Conservation (phyloP, 179 eudicot species). For the Silene coronaria region DNA sequence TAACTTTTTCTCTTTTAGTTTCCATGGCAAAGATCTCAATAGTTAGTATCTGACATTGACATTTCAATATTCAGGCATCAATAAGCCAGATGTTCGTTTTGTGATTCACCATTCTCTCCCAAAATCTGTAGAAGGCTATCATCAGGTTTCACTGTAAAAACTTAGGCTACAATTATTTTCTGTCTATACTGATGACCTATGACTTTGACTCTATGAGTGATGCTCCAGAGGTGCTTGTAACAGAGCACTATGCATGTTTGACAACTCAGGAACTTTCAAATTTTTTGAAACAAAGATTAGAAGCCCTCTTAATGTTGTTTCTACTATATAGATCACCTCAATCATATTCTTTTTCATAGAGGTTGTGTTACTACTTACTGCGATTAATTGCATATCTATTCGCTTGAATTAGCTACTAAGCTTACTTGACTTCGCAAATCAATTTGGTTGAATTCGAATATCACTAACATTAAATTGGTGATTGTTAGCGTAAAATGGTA, state of each 20-base stretch:
- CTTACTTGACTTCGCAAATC: neutral
- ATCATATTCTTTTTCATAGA: neutral
- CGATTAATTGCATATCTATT: neutral
- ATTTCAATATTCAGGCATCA: slow-evolving; percentile 60
- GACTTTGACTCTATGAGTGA: neutral
- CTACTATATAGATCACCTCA: neutral
- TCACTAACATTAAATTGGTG: neutral
- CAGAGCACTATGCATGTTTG: neutral
- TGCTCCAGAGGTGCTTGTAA: neutral
- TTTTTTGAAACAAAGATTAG: neutral
- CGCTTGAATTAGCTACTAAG: neutral
- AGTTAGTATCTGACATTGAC: slow-evolving; percentile 27
- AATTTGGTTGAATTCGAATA: neutral
- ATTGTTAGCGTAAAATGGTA: neutral
- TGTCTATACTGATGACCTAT: slow-evolving; percentile 1
- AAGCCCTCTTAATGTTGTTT: neutral
- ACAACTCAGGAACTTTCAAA: neutral
- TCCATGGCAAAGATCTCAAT: slow-evolving; percentile 14
- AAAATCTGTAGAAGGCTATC: slow-evolving; percentile 98
- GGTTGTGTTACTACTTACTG: neutral
- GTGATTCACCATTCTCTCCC: slow-evolving; percentile 99
- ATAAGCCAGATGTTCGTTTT: slow-evolving; percentile 96
- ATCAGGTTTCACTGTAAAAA: slow-evolving; percentile 55
- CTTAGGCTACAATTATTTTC: neutral
- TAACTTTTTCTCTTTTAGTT: slow-evolving; percentile 32